phyloP scores from a whole-genome alignment of 2,329 filamentous ascomycete genomes.

The Boeremia lycopersici region DNA sequence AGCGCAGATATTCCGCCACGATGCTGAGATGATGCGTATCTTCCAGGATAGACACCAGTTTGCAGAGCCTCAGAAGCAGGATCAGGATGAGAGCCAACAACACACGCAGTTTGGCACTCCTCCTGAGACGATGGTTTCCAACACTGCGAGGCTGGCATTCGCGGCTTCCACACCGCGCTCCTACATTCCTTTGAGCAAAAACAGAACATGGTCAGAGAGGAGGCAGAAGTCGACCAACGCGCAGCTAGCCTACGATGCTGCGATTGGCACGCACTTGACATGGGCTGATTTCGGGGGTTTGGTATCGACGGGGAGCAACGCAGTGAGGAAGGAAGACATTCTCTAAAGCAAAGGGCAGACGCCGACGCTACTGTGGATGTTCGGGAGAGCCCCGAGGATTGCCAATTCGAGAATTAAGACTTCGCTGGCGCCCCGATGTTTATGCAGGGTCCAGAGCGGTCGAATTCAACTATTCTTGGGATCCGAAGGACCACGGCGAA shows the following conservation, averaged over 20 bases:
- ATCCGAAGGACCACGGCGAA: conserved; percentile 13
- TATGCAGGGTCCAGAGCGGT: conserved; percentile 15
- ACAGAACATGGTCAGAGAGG: neutral
- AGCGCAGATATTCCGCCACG: conserved; percentile 66
- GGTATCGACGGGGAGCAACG: conserved; percentile 43
- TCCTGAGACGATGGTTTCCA: neutral
- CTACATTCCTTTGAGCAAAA: neutral
- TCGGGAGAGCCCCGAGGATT: conserved; percentile 15
- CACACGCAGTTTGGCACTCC: conserved; percentile 19
- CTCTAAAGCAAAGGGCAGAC: conserved; percentile 12
- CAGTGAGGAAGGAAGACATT: conserved; percentile 26
- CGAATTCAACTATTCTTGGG: neutral
- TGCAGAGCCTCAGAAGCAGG: conserved; percentile 17
- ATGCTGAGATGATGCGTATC: conserved; percentile 62
- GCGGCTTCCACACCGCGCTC: neutral
- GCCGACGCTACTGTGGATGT: neutral
- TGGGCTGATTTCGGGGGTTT: conserved; percentile 52
- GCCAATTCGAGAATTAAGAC: neutral
- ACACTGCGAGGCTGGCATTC: neutral
- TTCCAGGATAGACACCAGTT: conserved; percentile 22
- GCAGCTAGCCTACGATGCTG: conserved; percentile 38
- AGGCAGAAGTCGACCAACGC: conserved; percentile 20
- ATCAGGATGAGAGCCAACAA: conserved; percentile 18
- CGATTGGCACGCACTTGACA: conserved; percentile 44
- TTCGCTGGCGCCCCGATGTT: conserved; percentile 11